These are phyloP conservation scores for Collybia sordida DNA, from an alignment of 768 basidiomycete species.

Conservation along the genomic window DNA sequence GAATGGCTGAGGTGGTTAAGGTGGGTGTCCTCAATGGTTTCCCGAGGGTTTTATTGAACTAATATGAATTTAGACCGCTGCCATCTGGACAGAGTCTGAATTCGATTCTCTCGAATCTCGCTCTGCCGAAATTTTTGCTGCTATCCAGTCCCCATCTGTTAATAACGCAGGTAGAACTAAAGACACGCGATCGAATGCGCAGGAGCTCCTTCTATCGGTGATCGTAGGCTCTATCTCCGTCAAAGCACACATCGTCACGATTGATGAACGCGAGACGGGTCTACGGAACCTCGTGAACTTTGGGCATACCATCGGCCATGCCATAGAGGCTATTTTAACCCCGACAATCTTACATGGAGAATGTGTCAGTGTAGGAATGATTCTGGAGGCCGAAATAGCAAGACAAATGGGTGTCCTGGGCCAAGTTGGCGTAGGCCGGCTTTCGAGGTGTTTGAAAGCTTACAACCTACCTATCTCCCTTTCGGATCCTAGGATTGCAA, in stretches of 20 bases:
- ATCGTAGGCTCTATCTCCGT: slow-evolving; percentile 93
- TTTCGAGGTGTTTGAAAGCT: slow-evolving; percentile 83
- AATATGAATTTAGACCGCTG: slow-evolving; percentile 76
- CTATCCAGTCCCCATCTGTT: slow-evolving; percentile 72
- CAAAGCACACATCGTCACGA: slow-evolving; percentile 95
- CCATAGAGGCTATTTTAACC: slow-evolving; percentile 94
- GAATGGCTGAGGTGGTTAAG: slow-evolving; percentile 99
- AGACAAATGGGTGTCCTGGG: slow-evolving; percentile 83
- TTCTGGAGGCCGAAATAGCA: slow-evolving; percentile 93
- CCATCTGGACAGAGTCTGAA: slow-evolving; percentile 95
- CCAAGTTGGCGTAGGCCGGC: slow-evolving; percentile 90
- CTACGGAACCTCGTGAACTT: slow-evolving; percentile 99
- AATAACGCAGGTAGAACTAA: slow-evolving; percentile 56
- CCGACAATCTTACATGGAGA: slow-evolving; percentile 95
- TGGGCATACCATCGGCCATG: slow-evolving; percentile 97
- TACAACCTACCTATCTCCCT: slow-evolving; percentile 89
- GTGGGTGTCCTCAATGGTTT: slow-evolving; percentile 36
- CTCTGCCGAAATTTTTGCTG: slow-evolving; percentile 80
- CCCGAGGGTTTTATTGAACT: slow-evolving; percentile 1
- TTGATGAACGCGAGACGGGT: slow-evolving; percentile 95
- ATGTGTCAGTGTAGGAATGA: slow-evolving; percentile 94
- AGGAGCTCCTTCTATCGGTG: slow-evolving; percentile 83
- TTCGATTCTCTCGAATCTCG: slow-evolving; percentile 88
- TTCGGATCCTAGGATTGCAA: slow-evolving; percentile 73
- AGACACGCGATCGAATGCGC: slow-evolving; percentile 70